Percentiles rank a stretch among this genome's conserved stretches.
Conservation (phyloP, 2,329 filamentous ascomycete species). For the Claviceps monticola region DNA sequence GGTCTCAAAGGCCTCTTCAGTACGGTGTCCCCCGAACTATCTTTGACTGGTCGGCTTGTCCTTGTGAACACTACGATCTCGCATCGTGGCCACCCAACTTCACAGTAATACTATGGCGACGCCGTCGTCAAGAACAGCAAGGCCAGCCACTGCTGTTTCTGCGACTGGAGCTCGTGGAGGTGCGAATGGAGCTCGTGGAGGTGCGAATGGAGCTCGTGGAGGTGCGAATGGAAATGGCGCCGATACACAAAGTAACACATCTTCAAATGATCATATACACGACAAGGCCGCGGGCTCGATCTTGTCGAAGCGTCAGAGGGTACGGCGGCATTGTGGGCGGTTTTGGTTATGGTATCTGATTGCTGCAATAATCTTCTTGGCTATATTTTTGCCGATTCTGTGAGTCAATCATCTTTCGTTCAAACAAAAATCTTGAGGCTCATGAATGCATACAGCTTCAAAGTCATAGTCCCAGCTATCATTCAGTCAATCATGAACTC, state of each 20-base stretch:
- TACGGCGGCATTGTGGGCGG: conserved; percentile 25
- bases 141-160: not conserved
- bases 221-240: not conserved
- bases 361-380: conserved; percentile 25
- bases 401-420: conserved; percentile 15
- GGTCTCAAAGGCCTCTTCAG: not conserved
- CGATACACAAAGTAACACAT: not conserved
- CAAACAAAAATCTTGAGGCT: not conserved
- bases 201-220: not conserved
- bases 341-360: conserved; percentile 31
- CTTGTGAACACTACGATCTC: not conserved
- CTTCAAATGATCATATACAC: conserved; percentile 2
- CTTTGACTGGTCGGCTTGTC: not conserved
- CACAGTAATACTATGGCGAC: not conserved
- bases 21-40: not conserved
- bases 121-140: not conserved
- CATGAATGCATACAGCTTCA: conserved; percentile 22
- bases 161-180: not conserved
- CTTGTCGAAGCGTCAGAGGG: conserved; percentile 20
- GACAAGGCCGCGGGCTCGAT: conserved; percentile 3
- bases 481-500: conserved; percentile 29
- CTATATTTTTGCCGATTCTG: conserved; percentile 31
- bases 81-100: not conserved
- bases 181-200: too few relatives aligned
- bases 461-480: conserved; percentile 31